Percentiles rank a stretch among this genome's conserved stretches.
Conservation (phyloP, 805 yeast species). For the Kazachstania bromeliacearum region DNA sequence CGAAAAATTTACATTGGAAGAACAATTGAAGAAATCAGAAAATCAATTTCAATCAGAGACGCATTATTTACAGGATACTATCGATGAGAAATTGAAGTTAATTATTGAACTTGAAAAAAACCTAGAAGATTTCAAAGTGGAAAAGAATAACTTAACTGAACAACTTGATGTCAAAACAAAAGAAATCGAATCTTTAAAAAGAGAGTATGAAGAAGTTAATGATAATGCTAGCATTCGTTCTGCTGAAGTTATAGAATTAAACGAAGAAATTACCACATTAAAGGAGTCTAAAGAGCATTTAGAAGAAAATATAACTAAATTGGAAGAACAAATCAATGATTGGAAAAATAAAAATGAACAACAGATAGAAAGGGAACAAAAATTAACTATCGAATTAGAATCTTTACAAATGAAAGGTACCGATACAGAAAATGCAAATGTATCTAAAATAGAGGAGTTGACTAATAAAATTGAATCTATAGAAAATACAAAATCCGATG, state of each 20-base stretch:
- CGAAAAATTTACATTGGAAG: slow-evolving; percentile 7
- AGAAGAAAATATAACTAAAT: slow-evolving; percentile 26
- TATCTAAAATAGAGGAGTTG: slow-evolving; percentile 30
- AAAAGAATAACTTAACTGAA: slow-evolving; percentile 4
- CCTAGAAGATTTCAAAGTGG: slow-evolving; percentile 1
- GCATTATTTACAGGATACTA: slow-evolving; percentile 1
- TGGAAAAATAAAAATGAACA: slow-evolving; percentile 17
- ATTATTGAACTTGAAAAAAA: background rate
- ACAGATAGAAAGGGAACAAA: slow-evolving; percentile 14
- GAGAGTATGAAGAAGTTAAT: slow-evolving; percentile 18
- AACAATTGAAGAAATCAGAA: slow-evolving; percentile 8
- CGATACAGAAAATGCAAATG: slow-evolving; percentile 29
- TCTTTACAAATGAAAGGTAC: slow-evolving; percentile 18
- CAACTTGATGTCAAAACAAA: slow-evolving; percentile 2
- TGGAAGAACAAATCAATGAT: slow-evolving; percentile 24
- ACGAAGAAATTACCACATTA: slow-evolving; percentile 26
- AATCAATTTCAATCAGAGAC: slow-evolving; percentile 6
- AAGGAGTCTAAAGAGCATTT: slow-evolving; percentile 20
- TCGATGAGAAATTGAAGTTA: slow-evolving; percentile 3
- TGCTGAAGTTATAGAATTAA: slow-evolving; percentile 31
- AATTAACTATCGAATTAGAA: slow-evolving; percentile 20
- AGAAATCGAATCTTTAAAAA: slow-evolving; percentile 15
- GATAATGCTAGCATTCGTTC: slow-evolving; percentile 31
- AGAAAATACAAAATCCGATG: slow-evolving; percentile 14
- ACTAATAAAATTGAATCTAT: slow-evolving; percentile 30